These are phyloP conservation scores for Chrysoporthe cubensis DNA, from an alignment of 2,329 filamentous ascomycete genomes.

Conservation along the genomic window DNA sequence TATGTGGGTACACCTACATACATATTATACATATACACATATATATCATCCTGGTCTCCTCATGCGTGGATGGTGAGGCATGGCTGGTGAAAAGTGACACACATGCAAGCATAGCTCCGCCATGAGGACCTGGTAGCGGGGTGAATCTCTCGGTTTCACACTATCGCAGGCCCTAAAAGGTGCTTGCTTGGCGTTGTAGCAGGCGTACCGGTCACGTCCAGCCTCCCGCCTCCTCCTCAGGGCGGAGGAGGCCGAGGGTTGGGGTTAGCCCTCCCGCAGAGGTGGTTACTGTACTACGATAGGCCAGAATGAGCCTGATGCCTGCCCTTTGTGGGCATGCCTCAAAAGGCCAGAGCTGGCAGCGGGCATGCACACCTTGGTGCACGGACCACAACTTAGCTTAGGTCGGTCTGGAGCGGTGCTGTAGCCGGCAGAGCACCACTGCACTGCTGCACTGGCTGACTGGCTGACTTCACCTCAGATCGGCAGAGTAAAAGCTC, in stretches of 20 bases:
- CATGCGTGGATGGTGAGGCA: too few species aligned
- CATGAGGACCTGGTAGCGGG: too few species aligned
- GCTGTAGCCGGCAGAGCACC: neutral
- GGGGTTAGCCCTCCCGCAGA: neutral
- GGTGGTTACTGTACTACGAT: neutral
- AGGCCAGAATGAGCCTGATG: neutral
- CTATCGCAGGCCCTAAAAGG: too few species aligned
- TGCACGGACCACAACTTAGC: conserved; percentile 3
- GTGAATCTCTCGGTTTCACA: too few species aligned
- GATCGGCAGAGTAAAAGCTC: conserved; percentile 16
- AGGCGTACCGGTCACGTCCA: neutral
- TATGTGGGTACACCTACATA: too few species aligned
- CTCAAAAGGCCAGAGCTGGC: too few species aligned
- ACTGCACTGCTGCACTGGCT: neutral
- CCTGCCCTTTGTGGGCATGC: neutral
- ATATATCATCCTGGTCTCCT: too few species aligned
- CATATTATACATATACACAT: too few species aligned
- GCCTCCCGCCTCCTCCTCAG: neutral
- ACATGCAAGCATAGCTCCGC: too few species aligned
- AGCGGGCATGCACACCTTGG: neutral
- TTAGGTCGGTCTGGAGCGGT: neutral
- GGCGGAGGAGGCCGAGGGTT: neutral
- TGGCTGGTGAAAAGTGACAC: too few species aligned
- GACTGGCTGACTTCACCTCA: conserved; percentile 10
- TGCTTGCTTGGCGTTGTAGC: too few species aligned